Evolutionary conservation across 805 yeast genomes (phyloP), one percentile per base, ranked within the genome.

Genomic region (Saccharomycopsis sp.): DNA sequence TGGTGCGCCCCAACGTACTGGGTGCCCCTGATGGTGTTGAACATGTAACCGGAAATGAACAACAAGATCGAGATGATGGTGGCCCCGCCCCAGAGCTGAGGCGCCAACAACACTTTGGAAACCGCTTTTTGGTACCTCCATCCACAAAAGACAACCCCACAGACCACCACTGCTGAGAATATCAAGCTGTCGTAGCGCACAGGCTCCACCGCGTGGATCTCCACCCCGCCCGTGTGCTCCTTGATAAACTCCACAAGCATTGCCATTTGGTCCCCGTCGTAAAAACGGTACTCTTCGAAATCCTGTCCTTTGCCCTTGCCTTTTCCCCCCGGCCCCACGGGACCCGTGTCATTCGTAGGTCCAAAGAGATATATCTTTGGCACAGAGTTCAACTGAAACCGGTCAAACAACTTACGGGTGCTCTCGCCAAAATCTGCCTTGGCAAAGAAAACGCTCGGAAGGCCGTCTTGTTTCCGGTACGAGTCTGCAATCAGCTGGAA

Each of bases 31-130:
- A 92, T 92, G 50, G 74, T 72, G 59, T 86, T 88, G 71, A 77
- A 92, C 98, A 92, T 92, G 62, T 87, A 82, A 13, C 98, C 98
- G 5, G 89, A 68, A 36, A 73, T 76, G 67, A 88, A 83, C 51
- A 87, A 62, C 45, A 88, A 64, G 27, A 84, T 70, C 15, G 72
- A 52, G 42, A 81, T 63, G n/a, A 83, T 65, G 3, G 83, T 69
- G 8, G 72, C 34, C 2, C 76, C 72, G 33, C 83, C 80, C 96
- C 97, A 92, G 30, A 83, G 54, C 36, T 71, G 62, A 51, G 69
- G 77, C 30, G 75, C 70, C 19, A 63, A 59, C 9, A 76, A 34
- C 4, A 83, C 36, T 12, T 58, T 48, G 2, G 50, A 30, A 12
- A 79, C 58, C 18, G 64, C 54, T 5, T 50, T 47, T 43, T 61